Conservation (phyloP, 108 stramenopile species). For the Cyclotella choctawhatcheeana region DNA sequence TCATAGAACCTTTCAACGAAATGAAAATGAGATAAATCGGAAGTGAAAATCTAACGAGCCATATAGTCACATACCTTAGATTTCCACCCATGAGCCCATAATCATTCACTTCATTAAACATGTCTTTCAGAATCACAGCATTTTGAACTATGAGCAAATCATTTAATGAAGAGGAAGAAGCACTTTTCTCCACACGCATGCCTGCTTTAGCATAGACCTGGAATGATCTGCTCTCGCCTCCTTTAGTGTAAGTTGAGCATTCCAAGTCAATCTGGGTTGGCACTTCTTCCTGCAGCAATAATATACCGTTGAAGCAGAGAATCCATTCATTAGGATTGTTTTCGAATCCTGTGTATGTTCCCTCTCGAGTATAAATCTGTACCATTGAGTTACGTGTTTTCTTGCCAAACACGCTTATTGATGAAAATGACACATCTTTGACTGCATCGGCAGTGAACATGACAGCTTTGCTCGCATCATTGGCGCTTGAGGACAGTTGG, state of each 20-base stretch:
- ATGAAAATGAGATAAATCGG: not conserved
- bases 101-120: not conserved
- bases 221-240: not conserved
- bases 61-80: not conserved
- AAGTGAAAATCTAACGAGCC: not conserved
- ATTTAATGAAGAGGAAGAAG: not conserved
- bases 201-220: constrained; percentile 4
- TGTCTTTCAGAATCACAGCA: not conserved
- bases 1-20: not conserved
- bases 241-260: constrained; percentile 1
- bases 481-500: not conserved
- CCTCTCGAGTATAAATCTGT: constrained; percentile 4
- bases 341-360: not conserved
- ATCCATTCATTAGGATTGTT: not conserved
- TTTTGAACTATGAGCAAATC: not conserved
- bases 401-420: not conserved
- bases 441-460: constrained; percentile 1
- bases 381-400: not conserved
- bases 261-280: not conserved
- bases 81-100: not conserved
- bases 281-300: not conserved
- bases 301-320: not conserved
- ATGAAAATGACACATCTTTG: not conserved
- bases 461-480: not conserved
- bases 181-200: not conserved